phyloP scores from a whole-genome alignment of 2,329 filamentous ascomycete genomes.

The Trichophyton simii region DNA sequence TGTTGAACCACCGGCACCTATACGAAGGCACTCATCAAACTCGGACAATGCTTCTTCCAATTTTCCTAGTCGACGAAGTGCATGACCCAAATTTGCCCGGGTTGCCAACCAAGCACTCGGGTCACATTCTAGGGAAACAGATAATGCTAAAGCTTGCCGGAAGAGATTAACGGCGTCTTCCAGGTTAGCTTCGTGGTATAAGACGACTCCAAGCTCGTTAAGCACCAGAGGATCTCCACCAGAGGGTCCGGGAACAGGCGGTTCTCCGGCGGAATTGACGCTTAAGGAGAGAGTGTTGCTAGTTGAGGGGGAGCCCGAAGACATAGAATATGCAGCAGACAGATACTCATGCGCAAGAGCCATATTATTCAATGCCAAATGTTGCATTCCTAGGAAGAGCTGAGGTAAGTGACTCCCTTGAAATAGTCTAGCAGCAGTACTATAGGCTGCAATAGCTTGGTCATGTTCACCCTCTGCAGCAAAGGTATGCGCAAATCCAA shows the following conservation, averaged over 20 bases:
- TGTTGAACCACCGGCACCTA: conserved; percentile 62
- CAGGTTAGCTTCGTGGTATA: conserved; percentile 77
- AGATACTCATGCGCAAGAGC: conserved; percentile 87
- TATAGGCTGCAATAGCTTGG: conserved; percentile 95
- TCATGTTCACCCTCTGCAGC: conserved; percentile 96
- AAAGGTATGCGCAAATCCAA: conserved; percentile 96
- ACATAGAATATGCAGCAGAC: conserved; percentile 64
- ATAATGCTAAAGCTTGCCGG: conserved; percentile 60
- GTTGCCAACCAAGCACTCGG: conserved; percentile 71
- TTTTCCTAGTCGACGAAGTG: conserved; percentile 59
- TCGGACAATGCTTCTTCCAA: conserved; percentile 61
- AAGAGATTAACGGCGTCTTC: conserved; percentile 68
- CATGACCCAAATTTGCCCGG: conserved; percentile 79
- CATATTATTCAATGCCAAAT: conserved; percentile 91
- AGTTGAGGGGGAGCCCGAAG: conserved; percentile 28
- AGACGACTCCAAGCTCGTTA: conserved; percentile 93
- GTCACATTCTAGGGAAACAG: conserved; percentile 69
- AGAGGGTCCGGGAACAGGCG: conserved; percentile 36
- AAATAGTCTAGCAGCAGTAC: conserved; percentile 84
- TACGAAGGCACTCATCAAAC: conserved; percentile 77
- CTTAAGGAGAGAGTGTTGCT: conserved; percentile 15
- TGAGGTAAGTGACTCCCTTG: conserved; percentile 94
- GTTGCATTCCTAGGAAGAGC: conserved; percentile 95
- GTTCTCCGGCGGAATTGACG: conserved; percentile 17
- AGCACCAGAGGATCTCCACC: conserved; percentile 67